Conservation (phyloP, 2,329 filamentous ascomycete species). For the Simplicillium aogashimaense region DNA sequence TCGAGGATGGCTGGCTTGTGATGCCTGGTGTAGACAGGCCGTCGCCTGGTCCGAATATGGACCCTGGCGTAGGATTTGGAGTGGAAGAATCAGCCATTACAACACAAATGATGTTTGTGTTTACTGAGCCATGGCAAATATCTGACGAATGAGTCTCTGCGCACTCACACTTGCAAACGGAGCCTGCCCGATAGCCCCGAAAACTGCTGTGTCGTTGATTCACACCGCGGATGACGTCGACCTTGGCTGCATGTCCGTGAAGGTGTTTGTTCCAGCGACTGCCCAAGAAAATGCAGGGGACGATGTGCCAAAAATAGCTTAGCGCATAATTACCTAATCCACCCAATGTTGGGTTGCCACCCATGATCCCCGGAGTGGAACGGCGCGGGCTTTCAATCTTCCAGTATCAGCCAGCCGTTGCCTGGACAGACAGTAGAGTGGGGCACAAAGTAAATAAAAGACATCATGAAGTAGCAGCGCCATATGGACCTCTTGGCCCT, state of each 20-base stretch:
- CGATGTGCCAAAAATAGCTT: no score
- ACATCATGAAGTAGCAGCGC: slow-evolving; percentile 13
- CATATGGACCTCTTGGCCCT: slow-evolving; percentile 1
- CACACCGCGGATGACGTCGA: no score
- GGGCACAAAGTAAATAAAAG: slow-evolving; percentile 37
- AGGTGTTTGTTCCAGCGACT: no score
- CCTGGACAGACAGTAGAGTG: slow-evolving; percentile 22
- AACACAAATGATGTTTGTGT: slow-evolving; percentile 1
- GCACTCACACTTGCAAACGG: no score
- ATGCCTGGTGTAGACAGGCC: slow-evolving; percentile 11
- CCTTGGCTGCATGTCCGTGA: no score
- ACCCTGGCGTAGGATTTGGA: slow-evolving; percentile 29
- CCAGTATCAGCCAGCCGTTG: slow-evolving; percentile 16
- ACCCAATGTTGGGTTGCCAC: slow-evolving; percentile 5
- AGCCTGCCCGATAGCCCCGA: slow-evolving; percentile 4
- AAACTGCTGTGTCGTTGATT: no score
- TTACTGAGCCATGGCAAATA: no score
- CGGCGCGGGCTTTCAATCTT: slow-evolving; percentile 10
- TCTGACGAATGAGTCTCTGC: no score
- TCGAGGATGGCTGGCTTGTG: slow-evolving; percentile 16
- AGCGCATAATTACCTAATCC: no score
- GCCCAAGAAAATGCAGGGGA: no score
- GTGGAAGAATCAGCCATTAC: slow-evolving; percentile 35
- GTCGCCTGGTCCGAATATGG: slow-evolving; percentile 33
- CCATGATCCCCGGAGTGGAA: slow-evolving; percentile 7